phyloP scores from a whole-genome alignment of 1,284 basidiomycete genomes.

The Marasmius sp. region DNA sequence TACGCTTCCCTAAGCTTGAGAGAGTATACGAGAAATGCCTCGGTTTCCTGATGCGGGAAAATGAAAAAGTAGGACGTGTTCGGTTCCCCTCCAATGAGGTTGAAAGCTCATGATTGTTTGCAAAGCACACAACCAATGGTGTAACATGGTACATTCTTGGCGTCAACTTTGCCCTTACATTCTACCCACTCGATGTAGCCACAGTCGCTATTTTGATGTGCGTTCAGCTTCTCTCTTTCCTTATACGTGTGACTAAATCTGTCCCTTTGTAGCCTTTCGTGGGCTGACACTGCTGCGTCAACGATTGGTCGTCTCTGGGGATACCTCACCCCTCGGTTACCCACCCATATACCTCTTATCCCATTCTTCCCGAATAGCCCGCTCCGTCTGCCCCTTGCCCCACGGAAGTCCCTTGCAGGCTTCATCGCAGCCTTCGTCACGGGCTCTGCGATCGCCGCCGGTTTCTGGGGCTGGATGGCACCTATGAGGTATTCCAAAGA shows the following conservation, averaged over 20 bases:
- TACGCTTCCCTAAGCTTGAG: slow-evolving; percentile 72
- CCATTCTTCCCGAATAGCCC: slow-evolving; percentile 13
- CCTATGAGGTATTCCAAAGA: slow-evolving; percentile 37
- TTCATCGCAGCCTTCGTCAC: slow-evolving; percentile 83
- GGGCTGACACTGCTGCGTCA: slow-evolving; percentile 96
- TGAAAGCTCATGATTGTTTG: neutral
- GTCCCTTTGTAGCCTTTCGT: slow-evolving; percentile 70
- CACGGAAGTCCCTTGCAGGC: slow-evolving; percentile 87
- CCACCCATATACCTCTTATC: slow-evolving; percentile 53
- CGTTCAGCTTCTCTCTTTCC: slow-evolving; percentile 28
- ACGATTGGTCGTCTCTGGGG: slow-evolving; percentile 90
- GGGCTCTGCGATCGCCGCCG: slow-evolving; percentile 70
- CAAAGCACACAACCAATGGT: slow-evolving; percentile 74
- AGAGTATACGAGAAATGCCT: slow-evolving; percentile 73
- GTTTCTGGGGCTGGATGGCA: slow-evolving; percentile 77
- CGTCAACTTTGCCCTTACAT: slow-evolving; percentile 77
- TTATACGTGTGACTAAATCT: slow-evolving; percentile 1
- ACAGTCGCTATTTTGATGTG: slow-evolving; percentile 87
- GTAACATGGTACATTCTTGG: slow-evolving; percentile 97
- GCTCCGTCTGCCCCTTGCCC: slow-evolving; percentile 67
- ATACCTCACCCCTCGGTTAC: slow-evolving; percentile 69
- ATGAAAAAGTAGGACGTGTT: slow-evolving; percentile 68
- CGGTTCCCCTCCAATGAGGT: neutral
- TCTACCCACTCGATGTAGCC: slow-evolving; percentile 87
- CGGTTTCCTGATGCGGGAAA: slow-evolving; percentile 93